phyloP scores from a whole-genome alignment of 495 filamentous ascomycete species.

The Penicillium flavigenum region DNA sequence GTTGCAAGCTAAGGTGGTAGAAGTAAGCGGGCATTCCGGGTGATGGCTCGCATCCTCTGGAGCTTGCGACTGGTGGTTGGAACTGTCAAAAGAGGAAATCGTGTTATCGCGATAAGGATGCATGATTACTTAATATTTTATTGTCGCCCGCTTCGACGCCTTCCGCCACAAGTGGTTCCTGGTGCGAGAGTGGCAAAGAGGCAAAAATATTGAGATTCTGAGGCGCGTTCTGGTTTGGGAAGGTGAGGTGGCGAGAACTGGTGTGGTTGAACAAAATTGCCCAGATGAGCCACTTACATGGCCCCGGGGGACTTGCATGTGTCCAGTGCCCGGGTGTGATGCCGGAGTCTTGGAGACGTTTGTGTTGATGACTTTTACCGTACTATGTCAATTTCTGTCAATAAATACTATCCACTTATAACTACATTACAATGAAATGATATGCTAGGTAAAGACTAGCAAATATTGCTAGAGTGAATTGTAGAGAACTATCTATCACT shows the following conservation, averaged over 20 bases:
- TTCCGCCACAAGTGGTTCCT: slow-evolving; percentile 7
- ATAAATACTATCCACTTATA: not conserved
- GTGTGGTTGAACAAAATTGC: not conserved
- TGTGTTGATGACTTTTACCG: no score
- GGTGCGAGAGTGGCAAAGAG: slow-evolving; percentile 9
- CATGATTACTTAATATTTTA: slow-evolving; percentile 6
- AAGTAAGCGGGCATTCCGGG: slow-evolving; percentile 78
- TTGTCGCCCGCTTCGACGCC: not conserved
- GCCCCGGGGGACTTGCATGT: not conserved
- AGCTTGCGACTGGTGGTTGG: slow-evolving; percentile 1
- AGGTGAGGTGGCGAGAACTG: slow-evolving; percentile 1
- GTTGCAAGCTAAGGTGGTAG: slow-evolving; percentile 87
- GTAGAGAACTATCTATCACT: slow-evolving; percentile 16
- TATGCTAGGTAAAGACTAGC: slow-evolving; percentile 10
- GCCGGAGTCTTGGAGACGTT: not conserved
- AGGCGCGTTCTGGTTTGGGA: not conserved
- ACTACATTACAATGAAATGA: not conserved
- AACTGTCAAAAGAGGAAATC: not conserved
- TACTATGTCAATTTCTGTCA: not conserved
- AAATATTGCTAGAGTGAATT: slow-evolving; percentile 18
- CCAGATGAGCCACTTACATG: not conserved
- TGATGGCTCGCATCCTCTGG: slow-evolving; percentile 32
- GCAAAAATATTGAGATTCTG: slow-evolving; percentile 3
- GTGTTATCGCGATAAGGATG: slow-evolving; percentile 16
- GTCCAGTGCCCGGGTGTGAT: no score